These are phyloP conservation scores for Tricholoma hemisulphureum DNA, from an alignment of 768 basidiomycete species.

Conservation along the genomic window DNA sequence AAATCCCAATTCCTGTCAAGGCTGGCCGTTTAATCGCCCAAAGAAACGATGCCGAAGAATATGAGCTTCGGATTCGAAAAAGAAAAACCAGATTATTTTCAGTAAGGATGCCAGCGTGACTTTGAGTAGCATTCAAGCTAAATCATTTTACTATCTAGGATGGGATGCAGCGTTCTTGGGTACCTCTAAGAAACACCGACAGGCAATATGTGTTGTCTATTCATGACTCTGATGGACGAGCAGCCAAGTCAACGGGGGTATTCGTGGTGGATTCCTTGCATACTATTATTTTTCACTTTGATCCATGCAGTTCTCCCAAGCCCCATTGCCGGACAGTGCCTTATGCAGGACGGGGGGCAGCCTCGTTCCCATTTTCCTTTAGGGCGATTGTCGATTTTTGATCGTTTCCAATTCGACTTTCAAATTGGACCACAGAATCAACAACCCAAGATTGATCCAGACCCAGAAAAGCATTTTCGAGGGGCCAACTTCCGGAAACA, in stretches of 20 bases:
- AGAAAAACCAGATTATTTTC: not conserved
- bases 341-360: not conserved
- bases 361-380: not conserved
- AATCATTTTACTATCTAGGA: not conserved
- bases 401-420: not conserved
- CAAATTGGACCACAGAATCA: not conserved
- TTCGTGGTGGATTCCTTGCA: not conserved
- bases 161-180: not conserved
- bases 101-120: not conserved
- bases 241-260: not conserved
- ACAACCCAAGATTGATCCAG: not conserved
- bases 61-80: not conserved
- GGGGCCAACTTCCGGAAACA: not conserved
- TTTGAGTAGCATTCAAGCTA: not conserved
- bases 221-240: not conserved
- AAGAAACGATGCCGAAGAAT: not conserved
- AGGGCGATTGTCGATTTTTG: not conserved
- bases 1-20: not conserved
- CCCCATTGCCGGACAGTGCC: not conserved
- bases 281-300: not conserved
- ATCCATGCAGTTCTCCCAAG: not conserved
- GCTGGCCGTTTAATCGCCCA: not conserved
- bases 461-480: not conserved
- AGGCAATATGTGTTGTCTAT: not conserved
- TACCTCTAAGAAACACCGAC: not conserved